Evolutionary conservation across 106 monocot genomes (phyloP).

Genomic region (Acorus calamus): DNA sequence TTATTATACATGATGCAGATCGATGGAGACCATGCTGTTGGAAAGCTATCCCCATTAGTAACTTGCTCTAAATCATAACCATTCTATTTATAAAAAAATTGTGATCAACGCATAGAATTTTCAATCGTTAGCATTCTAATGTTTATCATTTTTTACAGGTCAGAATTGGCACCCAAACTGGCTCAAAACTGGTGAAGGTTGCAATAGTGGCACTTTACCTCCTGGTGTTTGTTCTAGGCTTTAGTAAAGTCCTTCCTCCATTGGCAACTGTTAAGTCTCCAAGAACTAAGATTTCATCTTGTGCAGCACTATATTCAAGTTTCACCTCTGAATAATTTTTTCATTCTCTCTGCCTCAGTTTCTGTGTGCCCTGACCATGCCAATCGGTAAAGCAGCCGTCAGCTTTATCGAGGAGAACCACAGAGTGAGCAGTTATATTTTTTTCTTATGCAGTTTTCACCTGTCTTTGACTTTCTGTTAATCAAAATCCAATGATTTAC

Average conservation of each 20-base stretch:
- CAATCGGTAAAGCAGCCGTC: slow-evolving; percentile 49
- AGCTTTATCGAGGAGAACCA: slow-evolving; percentile 60
- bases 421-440: slow-evolving; percentile 25
- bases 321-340: not conserved
- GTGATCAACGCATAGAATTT: not conserved
- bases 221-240: slow-evolving; percentile 33
- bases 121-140: not conserved
- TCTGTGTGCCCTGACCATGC: slow-evolving; percentile 49
- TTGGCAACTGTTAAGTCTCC: slow-evolving; percentile 41
- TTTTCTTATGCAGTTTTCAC: no score
- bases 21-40: slow-evolving; percentile 74
- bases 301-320: not conserved
- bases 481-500: slow-evolving; percentile 8
- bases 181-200: slow-evolving; percentile 50
- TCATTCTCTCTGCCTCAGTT: slow-evolving; percentile 22
- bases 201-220: slow-evolving; percentile 45
- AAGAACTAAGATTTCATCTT: not conserved
- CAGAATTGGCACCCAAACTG: slow-evolving; percentile 63
- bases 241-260: slow-evolving; percentile 57
- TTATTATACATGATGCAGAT: slow-evolving; percentile 30
- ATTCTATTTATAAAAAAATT: not conserved
- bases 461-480: not conserved
- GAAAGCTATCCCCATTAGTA: slow-evolving; percentile 98
- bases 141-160: slow-evolving; percentile 32
- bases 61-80: slow-evolving; percentile 1